Evolutionary conservation across 257 asterid species (phyloP), one percentile per base, ranked within the genome.

Genomic region (Solanum piurae): DNA sequence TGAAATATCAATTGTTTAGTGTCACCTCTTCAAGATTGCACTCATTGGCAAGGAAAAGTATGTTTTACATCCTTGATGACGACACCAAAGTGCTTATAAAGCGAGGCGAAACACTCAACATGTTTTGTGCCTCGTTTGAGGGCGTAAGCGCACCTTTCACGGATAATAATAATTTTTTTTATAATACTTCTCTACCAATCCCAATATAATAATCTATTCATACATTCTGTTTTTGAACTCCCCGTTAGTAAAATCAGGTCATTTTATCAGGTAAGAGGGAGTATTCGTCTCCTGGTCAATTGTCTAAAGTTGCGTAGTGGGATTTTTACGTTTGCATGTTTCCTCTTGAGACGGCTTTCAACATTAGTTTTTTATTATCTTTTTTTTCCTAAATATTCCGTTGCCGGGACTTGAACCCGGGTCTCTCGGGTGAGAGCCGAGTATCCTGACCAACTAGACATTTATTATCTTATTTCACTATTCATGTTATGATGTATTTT

Each of bases 381-480:
- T 73, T 52, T 52, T 49, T 49, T 52, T 1, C 62, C 62, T 16
- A 52, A 66, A 16, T 16, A 74, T 79, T 79, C 66, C 66, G 3
- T 94, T 94, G 95, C 98, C 98, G 96, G 97, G 98, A 94, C 94
- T 94, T 79, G 97, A 94, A 95, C 98, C 94, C 94, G 93, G 95
- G 95, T 92, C 95, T 91, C 95, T 91, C 94, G 95, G 98, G 98
- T 94, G 98, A 96, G 95, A 95, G 96, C 97, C 97, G 95, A 94
- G 95, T 95, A 94, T 95, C 98, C 98, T 95, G 37, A 96, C 98
- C 99, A 96, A 37, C 98, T 94, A 96, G 99, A 96, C 98, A 52
- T 36, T 73, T 18, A 36, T 73, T 73, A n/a, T 73, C 5, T 73
- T 73, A 73, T 73, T 73, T 73, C 46, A 36, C 49, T 73, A 34